Percentiles rank a stretch among this genome's conserved stretches.
These are phyloP conservation scores for Chlamydomonas eustigma DNA, from an alignment of 139 green algal genomes.

Conservation along the genomic window DNA sequence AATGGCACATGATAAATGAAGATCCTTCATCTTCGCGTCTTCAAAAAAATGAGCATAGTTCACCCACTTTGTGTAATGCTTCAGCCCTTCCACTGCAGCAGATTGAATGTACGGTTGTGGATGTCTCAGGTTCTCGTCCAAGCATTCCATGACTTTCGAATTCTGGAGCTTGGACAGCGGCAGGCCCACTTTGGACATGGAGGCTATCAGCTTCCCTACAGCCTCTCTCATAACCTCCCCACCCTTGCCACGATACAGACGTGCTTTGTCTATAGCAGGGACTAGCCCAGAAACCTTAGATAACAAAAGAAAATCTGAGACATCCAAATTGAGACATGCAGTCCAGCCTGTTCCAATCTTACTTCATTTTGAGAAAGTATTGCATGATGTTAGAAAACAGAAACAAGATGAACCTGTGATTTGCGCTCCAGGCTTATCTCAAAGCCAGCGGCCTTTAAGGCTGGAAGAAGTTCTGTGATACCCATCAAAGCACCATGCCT, in stretches of 20 bases:
- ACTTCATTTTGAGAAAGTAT: no score
- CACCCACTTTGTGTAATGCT: slow-evolving; percentile 35
- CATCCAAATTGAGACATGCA: no score
- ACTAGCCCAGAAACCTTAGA: slow-evolving; percentile 36
- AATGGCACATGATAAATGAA: no score
- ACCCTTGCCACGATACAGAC: slow-evolving; percentile 84
- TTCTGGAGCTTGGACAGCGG: slow-evolving; percentile 41
- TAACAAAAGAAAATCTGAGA: no score
- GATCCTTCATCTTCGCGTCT: no score
- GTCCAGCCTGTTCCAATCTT: no score
- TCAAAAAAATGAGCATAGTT: no score
- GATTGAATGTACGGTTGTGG: slow-evolving; percentile 62
- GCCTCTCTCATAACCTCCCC: slow-evolving; percentile 84
- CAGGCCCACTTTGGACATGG: slow-evolving; percentile 32
- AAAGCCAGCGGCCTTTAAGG: slow-evolving; percentile 33
- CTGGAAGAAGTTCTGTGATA: slow-evolving; percentile 69
- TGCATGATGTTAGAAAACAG: no score
- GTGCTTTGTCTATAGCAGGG: slow-evolving; percentile 59
- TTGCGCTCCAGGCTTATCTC: neutral
- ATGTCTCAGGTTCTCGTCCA: slow-evolving; percentile 79
- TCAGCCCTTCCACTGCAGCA: slow-evolving; percentile 56
- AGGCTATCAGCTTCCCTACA: slow-evolving; percentile 55
- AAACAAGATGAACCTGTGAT: no score
- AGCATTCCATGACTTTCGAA: slow-evolving; percentile 40
- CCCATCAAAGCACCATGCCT: slow-evolving; percentile 78